Conservation (phyloP, 345 rosid genomes). For the Dipteronia dyeriana region DNA sequence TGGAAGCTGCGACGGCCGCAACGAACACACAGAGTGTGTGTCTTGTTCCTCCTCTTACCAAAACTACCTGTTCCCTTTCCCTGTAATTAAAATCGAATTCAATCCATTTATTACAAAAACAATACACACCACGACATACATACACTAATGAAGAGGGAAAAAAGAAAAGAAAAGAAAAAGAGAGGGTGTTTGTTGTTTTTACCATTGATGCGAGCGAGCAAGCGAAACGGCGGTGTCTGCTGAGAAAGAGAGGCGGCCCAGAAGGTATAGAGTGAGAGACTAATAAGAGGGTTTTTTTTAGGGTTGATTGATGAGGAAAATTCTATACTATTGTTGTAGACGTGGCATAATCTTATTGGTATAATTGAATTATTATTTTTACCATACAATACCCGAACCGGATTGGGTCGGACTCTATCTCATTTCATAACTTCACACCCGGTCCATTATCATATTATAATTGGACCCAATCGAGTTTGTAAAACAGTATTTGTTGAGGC, state of each 20-base stretch:
- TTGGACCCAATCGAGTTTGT: too few species aligned
- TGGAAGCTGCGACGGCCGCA: conserved; percentile 99
- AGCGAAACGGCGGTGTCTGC: background rate
- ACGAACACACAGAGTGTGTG: conserved; percentile 95
- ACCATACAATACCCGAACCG: too few species aligned
- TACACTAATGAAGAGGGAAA: too few species aligned
- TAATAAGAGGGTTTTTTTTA: background rate
- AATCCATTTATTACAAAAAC: background rate
- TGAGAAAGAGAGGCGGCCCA: background rate
- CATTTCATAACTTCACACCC: too few species aligned
- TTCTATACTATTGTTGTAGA: too few species aligned
- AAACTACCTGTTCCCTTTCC: conserved; percentile 99
- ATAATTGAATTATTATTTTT: too few species aligned
- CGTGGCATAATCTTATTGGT: too few species aligned
- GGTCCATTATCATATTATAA: too few species aligned
- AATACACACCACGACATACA: background rate
- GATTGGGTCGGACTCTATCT: too few species aligned
- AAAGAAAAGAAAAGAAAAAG: too few species aligned
- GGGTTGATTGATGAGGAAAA: background rate
- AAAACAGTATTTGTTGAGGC: too few species aligned
- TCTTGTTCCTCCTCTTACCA: conserved; percentile 98
- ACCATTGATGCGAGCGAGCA: conserved; percentile 26
- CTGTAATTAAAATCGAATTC: conserved; percentile 34
- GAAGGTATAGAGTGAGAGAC: background rate
- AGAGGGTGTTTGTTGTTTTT: background rate